Percentiles rank a stretch among this genome's conserved stretches.
These are phyloP conservation scores for Cicer chorassanicum DNA, from an alignment of 306 rosid genomes.

Conservation along the genomic window DNA sequence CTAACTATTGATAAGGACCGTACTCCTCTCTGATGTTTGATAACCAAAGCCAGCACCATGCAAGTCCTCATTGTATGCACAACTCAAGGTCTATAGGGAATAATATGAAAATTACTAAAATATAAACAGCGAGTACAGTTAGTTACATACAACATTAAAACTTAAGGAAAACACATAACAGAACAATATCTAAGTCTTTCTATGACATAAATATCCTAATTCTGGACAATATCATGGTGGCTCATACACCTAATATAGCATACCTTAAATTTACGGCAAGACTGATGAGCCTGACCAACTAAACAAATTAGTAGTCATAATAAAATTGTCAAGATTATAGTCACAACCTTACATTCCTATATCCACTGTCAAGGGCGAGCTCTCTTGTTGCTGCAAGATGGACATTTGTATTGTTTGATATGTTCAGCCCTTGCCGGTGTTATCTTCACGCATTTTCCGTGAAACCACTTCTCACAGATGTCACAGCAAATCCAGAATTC, in stretches of 20 bases:
- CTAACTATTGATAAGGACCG: too few relatives aligned
- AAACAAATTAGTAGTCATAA: slow-evolving; percentile 55
- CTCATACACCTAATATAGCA: slow-evolving; percentile 43
- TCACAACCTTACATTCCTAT: not conserved
- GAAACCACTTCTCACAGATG: slow-evolving; percentile 94
- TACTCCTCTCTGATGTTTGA: too few relatives aligned
- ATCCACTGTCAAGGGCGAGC: slow-evolving; percentile 58
- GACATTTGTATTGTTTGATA: slow-evolving; percentile 92
- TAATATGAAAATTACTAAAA: slow-evolving; percentile 20
- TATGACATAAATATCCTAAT: slow-evolving; percentile 45
- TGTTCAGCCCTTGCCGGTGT: slow-evolving; percentile 86
- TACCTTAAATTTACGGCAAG: slow-evolving; percentile 49
- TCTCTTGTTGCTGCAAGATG: slow-evolving; percentile 93
- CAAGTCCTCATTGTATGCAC: too few relatives aligned
- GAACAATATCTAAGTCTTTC: slow-evolving; percentile 35
- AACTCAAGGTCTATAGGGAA: too few relatives aligned
- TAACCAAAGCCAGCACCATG: too few relatives aligned
- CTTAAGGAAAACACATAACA: slow-evolving; percentile 47
- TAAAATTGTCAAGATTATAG: slow-evolving; percentile 39
- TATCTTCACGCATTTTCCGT: slow-evolving; percentile 90
- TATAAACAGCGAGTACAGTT: slow-evolving; percentile 31
- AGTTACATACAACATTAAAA: slow-evolving; percentile 43
- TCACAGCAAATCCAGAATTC: slow-evolving; percentile 93
- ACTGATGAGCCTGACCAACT: slow-evolving; percentile 53
- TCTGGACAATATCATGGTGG: slow-evolving; percentile 21